Base-by-base conservation (phyloP, 257 asterid genomes). In the Petunia secreta region DNA sequence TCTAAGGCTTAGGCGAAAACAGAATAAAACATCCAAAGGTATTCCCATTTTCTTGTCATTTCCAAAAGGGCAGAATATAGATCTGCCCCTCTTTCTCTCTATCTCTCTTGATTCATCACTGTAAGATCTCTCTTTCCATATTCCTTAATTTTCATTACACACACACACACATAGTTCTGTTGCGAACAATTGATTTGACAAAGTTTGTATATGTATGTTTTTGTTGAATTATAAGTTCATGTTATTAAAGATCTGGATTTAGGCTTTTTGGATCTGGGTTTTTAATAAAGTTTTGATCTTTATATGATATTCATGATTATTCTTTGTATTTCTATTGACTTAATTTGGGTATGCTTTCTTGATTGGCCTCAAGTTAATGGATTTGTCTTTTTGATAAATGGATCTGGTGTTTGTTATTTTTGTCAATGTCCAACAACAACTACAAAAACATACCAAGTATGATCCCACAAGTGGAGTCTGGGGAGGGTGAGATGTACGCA, bases 31-130 rank as follows among this genome's bases (percentile, higher is more conserved):
- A 8, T 69, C 76, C 76, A 2, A 16, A 8, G 39, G 0, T n/a
- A 25, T 8, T 16, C 25, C 8, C 59, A 48, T 75, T 83, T 50
- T 59, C 10, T 6, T 80, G 54, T 68, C 36, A 55, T 39, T 66
- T 59, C 71, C 67, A 39, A 25, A 74, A 81, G 87, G 87, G 87
- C 84, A 77, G 79, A 58, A 80, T 80, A 73, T 60, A 81, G 85
- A 82, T 87, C 84, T 85, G 82, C 85, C 83, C 82, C 86, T 43
- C 37, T 13, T 13, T 2, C 52, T 16, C 37, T 44, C 52, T 43
- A 14, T 38, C 58, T 63, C 8, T 10, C 46, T 59, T 37, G 58
- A 15, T 81, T 78, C 69, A 53, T 80, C 60, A 67, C 52, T 25
- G 85, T 85, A 83, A 80, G 84, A 71, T 71, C 60, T 46, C 25